phyloP scores from a whole-genome alignment of 306 rosid genomes.

The Cucumis sativus region Cucumber_9930_V3 NC_026655.2:9213001-9213500 shows the following conservation, averaged over 20 bases:
- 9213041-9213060: conserved; percentile 30
- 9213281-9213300: not conserved
- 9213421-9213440: conserved; percentile 93
- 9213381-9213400: conserved; percentile 59
- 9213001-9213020: not conserved
- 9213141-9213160: conserved; percentile 95
- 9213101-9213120: conserved; percentile 87
- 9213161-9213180: conserved; percentile 7
- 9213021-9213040: too few species aligned
- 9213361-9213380: conserved; percentile 53
- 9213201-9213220: not conserved
- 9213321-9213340: conserved; percentile 82
- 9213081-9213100: conserved; percentile 85
- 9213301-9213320: conserved; percentile 3
- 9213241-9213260: not conserved
- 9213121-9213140: conserved; percentile 93
- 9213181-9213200: not conserved
- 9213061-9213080: conserved; percentile 96
- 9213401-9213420: conserved; percentile 81
- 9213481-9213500: not conserved
- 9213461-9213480: not conserved
- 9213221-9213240: not conserved
- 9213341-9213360: conserved; percentile 91
- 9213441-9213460: conserved; percentile 37
- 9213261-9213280: not conserved